Conservation (phyloP, 192 early-diverging fungal species). For the Coemansia reversa region DNA sequence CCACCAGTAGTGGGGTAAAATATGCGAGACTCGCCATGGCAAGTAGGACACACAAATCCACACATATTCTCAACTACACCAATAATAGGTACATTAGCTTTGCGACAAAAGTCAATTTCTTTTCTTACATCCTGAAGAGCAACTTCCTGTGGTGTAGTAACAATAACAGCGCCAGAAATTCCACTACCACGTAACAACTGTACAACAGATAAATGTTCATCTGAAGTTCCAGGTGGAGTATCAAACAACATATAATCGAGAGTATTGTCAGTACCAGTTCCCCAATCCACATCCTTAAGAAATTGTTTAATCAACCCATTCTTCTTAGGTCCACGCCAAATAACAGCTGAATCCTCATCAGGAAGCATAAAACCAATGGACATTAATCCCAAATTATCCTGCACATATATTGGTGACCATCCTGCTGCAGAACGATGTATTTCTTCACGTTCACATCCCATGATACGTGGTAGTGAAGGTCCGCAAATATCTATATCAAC, state of each 20-base stretch:
- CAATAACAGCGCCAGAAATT: constrained; percentile 84
- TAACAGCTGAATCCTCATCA: constrained; percentile 84
- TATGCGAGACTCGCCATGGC: constrained; percentile 70
- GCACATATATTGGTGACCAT: constrained; percentile 78
- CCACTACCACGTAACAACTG: constrained; percentile 73
- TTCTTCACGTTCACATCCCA: constrained; percentile 79
- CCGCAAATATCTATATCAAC: constrained; percentile 97
- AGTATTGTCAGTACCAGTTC: constrained; percentile 12
- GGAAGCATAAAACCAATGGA: constrained; percentile 91
- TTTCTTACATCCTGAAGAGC: constrained; percentile 88
- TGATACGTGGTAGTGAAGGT: constrained; percentile 89
- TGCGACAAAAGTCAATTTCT: constrained; percentile 91
- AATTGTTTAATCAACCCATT: constrained; percentile 94
- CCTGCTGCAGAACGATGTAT: constrained; percentile 81
- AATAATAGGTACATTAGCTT: constrained; percentile 79
- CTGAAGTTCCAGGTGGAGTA: constrained; percentile 96
- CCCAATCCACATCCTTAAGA: constrained; percentile 93
- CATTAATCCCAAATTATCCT: constrained; percentile 83
- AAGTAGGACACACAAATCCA: constrained; percentile 94
- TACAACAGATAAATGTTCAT: constrained; percentile 91
- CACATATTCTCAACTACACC: constrained; percentile 98
- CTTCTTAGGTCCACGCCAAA: constrained; percentile 96
- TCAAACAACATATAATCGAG: constrained; percentile 93
- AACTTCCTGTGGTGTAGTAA: constrained; percentile 94
- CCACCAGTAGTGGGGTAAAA: constrained; percentile 80